Evolutionary conservation across 2,329 filamentous ascomycete genomes (phyloP).

Genomic region (Penicillium sp.): DNA sequence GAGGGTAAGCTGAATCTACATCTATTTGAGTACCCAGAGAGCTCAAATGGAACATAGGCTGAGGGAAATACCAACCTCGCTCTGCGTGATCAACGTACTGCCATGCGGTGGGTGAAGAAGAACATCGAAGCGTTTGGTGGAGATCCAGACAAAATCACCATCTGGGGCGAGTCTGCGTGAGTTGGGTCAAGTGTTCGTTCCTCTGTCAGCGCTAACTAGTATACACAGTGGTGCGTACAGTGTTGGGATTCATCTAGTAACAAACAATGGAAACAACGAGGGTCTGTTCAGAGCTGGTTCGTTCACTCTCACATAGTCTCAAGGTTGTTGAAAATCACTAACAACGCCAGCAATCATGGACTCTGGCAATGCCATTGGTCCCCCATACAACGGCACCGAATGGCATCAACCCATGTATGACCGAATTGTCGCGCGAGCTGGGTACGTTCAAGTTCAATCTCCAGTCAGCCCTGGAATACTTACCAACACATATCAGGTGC

Average conservation of each 20-base stretch:
- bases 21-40: background rate
- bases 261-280: constrained; percentile 32
- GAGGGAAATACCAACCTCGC: constrained; percentile 33
- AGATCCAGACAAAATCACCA: constrained; percentile 35
- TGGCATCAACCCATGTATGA: constrained; percentile 38
- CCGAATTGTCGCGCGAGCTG: constrained; percentile 28
- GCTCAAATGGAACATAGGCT: constrained; percentile 12
- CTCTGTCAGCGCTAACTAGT: background rate
- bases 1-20: constrained; percentile 15
- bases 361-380: constrained; percentile 33
- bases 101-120: constrained; percentile 40
- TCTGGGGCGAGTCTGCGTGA: constrained; percentile 41
- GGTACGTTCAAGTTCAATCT: constrained; percentile 13
- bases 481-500: constrained; percentile 21
- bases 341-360: constrained; percentile 31
- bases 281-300: constrained; percentile 34
- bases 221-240: constrained; percentile 32
- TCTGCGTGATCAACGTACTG: constrained; percentile 37
- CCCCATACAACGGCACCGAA: constrained; percentile 35
- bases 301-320: background rate
- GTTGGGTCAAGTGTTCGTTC: background rate
- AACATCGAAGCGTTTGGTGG: constrained; percentile 38
- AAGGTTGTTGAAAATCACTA: no score
- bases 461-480: background rate
- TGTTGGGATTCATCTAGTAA: constrained; percentile 33